Base-by-base conservation (phyloP, 2,329 filamentous ascomycete species). In the Fonsecaea multimorphosa region DNA sequence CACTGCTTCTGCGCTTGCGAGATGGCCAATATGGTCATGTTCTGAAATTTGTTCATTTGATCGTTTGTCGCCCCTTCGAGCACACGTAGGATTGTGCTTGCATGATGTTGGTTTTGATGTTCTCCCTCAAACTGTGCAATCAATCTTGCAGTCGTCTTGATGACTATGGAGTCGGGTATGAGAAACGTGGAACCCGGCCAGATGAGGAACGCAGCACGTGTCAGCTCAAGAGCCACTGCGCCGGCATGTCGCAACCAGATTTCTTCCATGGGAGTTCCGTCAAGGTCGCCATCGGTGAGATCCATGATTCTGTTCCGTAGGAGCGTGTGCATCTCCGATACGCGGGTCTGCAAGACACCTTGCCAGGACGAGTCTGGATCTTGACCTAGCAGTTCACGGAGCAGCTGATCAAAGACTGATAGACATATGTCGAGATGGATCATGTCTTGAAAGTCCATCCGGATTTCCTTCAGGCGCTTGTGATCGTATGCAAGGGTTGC, bases 401-500 rank as follows among this genome's bases (percentile, higher is more conserved):
- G 69, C 31, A 76, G 76, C 1, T 73, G 71, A 59, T 80, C 76
- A 61, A 87, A 82, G 63, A 86, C 78, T 3, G 81, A 79, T 72
- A 80, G 80, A 74, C 85, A 87, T 38, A 87, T 81, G 36, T 83
- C 80, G 57, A 86, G 80, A 65, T 82, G 82, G 66, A 87, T 79
- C 9, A 83, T 72, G 66, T 83, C 82, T 71, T 86, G 83, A 2
- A 88, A 76, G 52, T 86, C 84, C 1, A 76, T 73, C 51, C 82
- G 81, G 31, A 89, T 74, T n/a, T 78, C 74, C 66, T 80, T 81
- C 6, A 89, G 75, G 27, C 86, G 84, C 40, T 85, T 82, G 6
- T 78, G 76, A 70, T 89, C 86, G 53, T 87, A 81, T 52, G 83
- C 80, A 72, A 88, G 87, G 0, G 85, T 86, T 38, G 83, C 81